Conservation (phyloP, 805 yeast species). For the fission yeast (Schizosaccharomyces pombe) region DNA sequence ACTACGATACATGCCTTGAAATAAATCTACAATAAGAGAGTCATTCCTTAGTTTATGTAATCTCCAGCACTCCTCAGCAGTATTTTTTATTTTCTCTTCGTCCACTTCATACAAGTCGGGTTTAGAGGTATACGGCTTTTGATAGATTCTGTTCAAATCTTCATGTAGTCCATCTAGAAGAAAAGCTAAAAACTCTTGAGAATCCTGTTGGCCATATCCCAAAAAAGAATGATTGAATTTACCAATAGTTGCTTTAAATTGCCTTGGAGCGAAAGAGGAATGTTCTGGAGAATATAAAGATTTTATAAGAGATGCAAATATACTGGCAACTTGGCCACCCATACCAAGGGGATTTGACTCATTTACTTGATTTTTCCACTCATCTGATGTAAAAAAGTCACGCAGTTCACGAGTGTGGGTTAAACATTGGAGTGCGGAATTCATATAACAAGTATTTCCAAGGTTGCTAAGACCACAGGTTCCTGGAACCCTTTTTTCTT, state of each 20-base stretch:
- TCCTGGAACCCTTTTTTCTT: constrained; percentile 18
- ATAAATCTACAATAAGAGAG: constrained; percentile 61
- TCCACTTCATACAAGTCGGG: constrained; percentile 48
- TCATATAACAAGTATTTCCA: constrained; percentile 89
- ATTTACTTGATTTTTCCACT: constrained; percentile 45
- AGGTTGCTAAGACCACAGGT: constrained; percentile 40
- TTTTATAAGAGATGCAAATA: constrained; percentile 48
- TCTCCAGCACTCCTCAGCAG: constrained; percentile 63
- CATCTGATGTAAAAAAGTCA: constrained; percentile 42
- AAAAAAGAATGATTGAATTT: constrained; percentile 28
- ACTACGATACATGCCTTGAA: constrained; percentile 76
- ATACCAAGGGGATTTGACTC: constrained; percentile 62
- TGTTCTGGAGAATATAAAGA: constrained; percentile 22
- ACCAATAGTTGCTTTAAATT: constrained; percentile 1
- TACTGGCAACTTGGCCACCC: constrained; percentile 53
- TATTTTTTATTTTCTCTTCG: constrained; percentile 22
- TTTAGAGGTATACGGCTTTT: constrained; percentile 72
- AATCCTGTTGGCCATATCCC: constrained; percentile 73
- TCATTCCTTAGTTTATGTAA: constrained; percentile 61
- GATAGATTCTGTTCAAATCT: constrained; percentile 58
- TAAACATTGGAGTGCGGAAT: constrained; percentile 76
- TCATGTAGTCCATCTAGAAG: constrained; percentile 75
- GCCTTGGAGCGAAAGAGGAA: constrained; percentile 3
- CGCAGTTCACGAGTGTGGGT: constrained; percentile 67
- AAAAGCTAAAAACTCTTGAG: constrained; percentile 79